Base-by-base conservation (phyloP, 2,329 filamentous ascomycete genomes). In the Fusarium devonianum region DNA sequence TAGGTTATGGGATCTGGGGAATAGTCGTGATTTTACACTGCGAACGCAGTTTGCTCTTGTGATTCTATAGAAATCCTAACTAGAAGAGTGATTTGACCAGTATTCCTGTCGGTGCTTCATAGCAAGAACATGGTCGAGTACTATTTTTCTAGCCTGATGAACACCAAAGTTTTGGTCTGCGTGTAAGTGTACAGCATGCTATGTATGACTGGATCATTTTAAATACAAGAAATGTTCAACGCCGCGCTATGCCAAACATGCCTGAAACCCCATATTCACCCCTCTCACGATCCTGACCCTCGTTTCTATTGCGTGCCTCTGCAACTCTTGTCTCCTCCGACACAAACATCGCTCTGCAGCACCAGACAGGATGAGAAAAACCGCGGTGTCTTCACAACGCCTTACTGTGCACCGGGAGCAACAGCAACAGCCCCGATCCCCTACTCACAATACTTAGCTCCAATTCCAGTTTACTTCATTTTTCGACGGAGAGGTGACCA, bases 401-500 rank as follows among this genome's bases (percentile, higher is more conserved):
- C 41, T 49, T 41, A 60, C 45, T 48, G 49, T 36, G 38, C 26
- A 17, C 34, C 36, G 39, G 47, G 32, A 28, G 56, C 26, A 43
- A 37, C 18, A 35, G 58, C 53, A 41, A 39, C 53, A 35, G 49
- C 47, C 35, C 47, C 47, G 33, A 33, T 35, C 42, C 49, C 54
- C 64, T 66, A 41, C 49, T 61, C 22, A 53, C 37, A 8, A 38
- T 44, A 54, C 61, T 71, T 71, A 69, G 67, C 62, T 61, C 62
- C 59, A 53, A 64, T 64, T 50, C 63, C 62, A 13, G 39, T 51
- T 57, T 58, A 41, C 69, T 71, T 60, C 37, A 60, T 22, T 74
- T 74, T 49, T 78, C 75, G 25, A 82, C 56, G 40, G 74, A 72
- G 40, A 86, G 67, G 53, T 81, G 74, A 69, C 78, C 76, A 70